Evolutionary conservation across 352 stramenopile genomes (phyloP).

Genomic region (Stephanocyclus meneghinianus): DNA sequence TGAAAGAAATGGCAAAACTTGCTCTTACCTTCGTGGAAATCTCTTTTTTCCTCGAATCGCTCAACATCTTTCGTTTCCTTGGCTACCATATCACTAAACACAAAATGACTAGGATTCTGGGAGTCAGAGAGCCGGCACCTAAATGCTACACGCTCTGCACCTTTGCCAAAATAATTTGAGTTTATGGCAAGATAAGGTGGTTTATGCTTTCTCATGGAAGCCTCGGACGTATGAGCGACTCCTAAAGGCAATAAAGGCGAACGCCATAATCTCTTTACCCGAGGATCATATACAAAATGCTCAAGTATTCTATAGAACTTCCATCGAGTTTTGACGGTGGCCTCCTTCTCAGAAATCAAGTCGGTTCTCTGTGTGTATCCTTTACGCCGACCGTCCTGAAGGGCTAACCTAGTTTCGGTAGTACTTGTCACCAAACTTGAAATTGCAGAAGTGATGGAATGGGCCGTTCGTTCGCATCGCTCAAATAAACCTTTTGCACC

Average conservation of each 20-base stretch:
- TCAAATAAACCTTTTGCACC: slow-evolving; percentile 41
- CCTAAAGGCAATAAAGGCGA: slow-evolving; percentile 15
- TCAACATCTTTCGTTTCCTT: slow-evolving; percentile 56
- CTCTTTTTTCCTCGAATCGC: slow-evolving; percentile 38
- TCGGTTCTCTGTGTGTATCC: slow-evolving; percentile 33
- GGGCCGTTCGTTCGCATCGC: slow-evolving; percentile 45
- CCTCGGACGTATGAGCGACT: slow-evolving; percentile 9
- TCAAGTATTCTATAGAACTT: slow-evolving; percentile 40
- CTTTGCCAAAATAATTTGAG: slow-evolving; percentile 37
- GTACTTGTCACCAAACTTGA: slow-evolving; percentile 49
- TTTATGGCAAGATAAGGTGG: slow-evolving; percentile 39
- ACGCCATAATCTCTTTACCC: not conserved
- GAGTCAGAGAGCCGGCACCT: slow-evolving; percentile 31
- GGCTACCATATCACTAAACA: slow-evolving; percentile 50
- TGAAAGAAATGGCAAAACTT: not conserved
- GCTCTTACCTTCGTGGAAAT: slow-evolving; percentile 37
- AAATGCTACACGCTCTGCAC: slow-evolving; percentile 53
- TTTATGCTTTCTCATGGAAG: not conserved
- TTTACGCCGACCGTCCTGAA: slow-evolving; percentile 24
- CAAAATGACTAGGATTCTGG: slow-evolving; percentile 28
- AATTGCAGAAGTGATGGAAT: slow-evolving; percentile 46
- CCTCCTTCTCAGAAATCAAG: slow-evolving; percentile 28
- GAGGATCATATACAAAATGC: slow-evolving; percentile 45
- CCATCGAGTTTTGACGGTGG: slow-evolving; percentile 28
- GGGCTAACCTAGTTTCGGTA: slow-evolving; percentile 37